These are phyloP conservation scores for Betula pendula DNA, from an alignment of 306 rosid species.

Conservation along the genomic window DNA sequence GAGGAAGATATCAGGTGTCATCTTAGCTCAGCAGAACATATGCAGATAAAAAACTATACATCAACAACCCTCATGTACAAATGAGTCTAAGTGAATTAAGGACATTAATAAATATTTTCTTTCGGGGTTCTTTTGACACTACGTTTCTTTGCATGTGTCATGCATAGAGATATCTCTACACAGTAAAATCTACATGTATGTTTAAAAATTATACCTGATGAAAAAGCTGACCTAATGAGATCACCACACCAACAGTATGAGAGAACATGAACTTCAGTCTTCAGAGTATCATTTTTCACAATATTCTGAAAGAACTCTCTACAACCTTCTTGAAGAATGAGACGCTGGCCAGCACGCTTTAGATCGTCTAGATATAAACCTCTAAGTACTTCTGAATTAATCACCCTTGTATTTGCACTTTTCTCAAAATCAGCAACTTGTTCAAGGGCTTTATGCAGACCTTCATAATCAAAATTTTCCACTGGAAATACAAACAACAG, in stretches of 20 bases:
- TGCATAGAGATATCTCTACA: neutral
- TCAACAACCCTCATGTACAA: neutral
- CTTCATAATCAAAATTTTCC: conserved; percentile 50
- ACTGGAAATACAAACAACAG: conserved; percentile 48
- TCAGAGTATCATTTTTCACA: conserved; percentile 63
- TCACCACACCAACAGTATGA: conserved; percentile 99
- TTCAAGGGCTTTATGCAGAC: conserved; percentile 68
- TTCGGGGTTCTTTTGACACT: neutral
- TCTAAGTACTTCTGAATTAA: conserved; percentile 85
- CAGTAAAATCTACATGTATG: neutral
- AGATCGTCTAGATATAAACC: conserved; percentile 82
- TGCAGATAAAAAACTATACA: too few relatives aligned
- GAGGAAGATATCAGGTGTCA: neutral
- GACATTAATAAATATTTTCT: neutral
- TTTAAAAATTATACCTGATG: conserved; percentile 59
- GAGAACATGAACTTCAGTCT: conserved; percentile 74
- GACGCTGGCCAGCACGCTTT: conserved; percentile 88
- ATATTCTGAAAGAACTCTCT: conserved; percentile 62
- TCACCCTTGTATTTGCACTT: conserved; percentile 78
- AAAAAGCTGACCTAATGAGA: conserved; percentile 86
- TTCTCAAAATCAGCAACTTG: conserved; percentile 83
- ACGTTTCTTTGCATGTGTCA: neutral
- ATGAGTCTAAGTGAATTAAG: neutral
- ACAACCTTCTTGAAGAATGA: conserved; percentile 88
- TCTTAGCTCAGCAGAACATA: neutral